Conservation (phyloP, 106 monocot species). For the Dendrobium officinale region DNA sequence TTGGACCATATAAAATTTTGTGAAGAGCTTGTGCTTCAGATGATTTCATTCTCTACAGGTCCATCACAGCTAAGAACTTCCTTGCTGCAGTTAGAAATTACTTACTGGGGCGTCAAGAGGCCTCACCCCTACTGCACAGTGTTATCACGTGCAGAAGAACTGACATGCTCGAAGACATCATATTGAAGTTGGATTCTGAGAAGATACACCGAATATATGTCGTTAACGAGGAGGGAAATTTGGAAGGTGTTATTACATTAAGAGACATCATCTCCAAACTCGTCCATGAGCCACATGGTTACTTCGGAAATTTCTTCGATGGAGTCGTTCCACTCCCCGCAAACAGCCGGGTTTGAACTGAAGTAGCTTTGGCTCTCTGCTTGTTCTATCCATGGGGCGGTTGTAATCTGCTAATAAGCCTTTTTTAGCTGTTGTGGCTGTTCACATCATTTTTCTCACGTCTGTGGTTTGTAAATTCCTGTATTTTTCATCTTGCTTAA, state of each 20-base stretch:
- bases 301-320: slow-evolving; percentile 96
- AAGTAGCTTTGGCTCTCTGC: neutral
- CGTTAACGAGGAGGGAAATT: slow-evolving; percentile 41
- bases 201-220: slow-evolving; percentile 89
- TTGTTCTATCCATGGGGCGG: neutral
- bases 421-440: neutral
- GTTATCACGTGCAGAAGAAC: slow-evolving; percentile 75
- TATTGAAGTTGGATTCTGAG: slow-evolving; percentile 51
- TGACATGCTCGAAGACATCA: slow-evolving; percentile 75
- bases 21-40: too few relatives aligned
- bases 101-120: slow-evolving; percentile 51
- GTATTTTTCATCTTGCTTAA: neutral
- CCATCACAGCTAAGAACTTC: slow-evolving; percentile 80
- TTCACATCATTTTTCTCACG: too few relatives aligned
- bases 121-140: slow-evolving; percentile 48
- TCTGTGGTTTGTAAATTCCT: neutral
- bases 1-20: neutral
- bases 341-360: slow-evolving; percentile 63
- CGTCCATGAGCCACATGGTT: slow-evolving; percentile 84
- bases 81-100: slow-evolving; percentile 51
- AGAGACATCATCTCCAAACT: slow-evolving; percentile 94
- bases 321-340: slow-evolving; percentile 80
- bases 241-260: slow-evolving; percentile 84
- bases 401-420: neutral
- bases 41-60: slow-evolving; percentile 28